Conservation (phyloP, 1,139 yeast species). For the Pneumocystis canis region DNA sequence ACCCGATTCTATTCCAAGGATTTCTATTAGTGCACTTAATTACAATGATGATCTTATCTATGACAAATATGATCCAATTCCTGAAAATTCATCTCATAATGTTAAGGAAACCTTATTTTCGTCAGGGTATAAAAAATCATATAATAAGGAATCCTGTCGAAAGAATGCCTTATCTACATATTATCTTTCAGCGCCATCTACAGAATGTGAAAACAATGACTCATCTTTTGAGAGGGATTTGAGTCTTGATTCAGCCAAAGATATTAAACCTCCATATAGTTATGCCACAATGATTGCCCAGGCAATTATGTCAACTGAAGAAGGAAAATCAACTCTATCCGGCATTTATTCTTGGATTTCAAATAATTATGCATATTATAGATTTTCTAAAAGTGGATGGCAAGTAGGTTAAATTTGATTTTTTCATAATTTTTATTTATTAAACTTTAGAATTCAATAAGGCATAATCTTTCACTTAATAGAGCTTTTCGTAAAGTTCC, state of each 20-base stretch:
- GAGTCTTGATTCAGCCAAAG: slow-evolving; percentile 36
- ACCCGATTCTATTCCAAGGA: slow-evolving; percentile 70
- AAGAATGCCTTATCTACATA: background rate
- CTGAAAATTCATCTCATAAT: slow-evolving; percentile 1
- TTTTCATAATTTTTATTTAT: background rate
- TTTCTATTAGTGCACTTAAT: background rate
- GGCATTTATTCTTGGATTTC: slow-evolving; percentile 90
- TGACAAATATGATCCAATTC: background rate
- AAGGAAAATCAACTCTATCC: slow-evolving; percentile 75
- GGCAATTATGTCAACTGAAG: slow-evolving; percentile 76
- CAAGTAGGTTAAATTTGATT: slow-evolving; percentile 25
- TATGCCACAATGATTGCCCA: slow-evolving; percentile 98
- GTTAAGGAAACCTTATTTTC: background rate
- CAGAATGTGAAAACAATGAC: slow-evolving; percentile 11
- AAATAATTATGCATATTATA: slow-evolving; percentile 74
- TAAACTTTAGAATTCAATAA: slow-evolving; percentile 40
- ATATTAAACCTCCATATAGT: slow-evolving; percentile 89
- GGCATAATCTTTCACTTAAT: slow-evolving; percentile 67
- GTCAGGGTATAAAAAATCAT: background rate
- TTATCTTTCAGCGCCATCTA: background rate
- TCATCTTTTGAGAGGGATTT: slow-evolving; percentile 30
- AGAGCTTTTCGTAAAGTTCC: slow-evolving; percentile 92
- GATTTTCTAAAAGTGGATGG: slow-evolving; percentile 91
- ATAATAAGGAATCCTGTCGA: background rate
- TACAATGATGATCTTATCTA: slow-evolving; percentile 3